Evolutionary conservation across 108 stramenopile species (phyloP), one percentile per base, ranked within the genome.

Genomic region (Bacterosira constricta): DNA sequence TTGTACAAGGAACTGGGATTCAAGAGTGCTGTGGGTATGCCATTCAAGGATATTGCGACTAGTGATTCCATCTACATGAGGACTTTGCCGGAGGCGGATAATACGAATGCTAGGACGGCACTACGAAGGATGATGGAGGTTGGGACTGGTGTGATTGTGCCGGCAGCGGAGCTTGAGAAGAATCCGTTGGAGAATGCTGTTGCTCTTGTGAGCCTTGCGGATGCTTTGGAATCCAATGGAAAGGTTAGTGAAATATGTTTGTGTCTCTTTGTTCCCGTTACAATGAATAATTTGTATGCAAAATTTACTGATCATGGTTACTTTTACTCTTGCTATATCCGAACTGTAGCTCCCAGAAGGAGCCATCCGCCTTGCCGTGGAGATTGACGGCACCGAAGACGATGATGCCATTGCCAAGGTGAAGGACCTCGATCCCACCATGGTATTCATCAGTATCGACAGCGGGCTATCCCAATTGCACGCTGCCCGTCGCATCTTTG

Each of bases 21-120:
- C 93, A 96, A 96, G 81, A 90, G 89, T 20, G 96, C 96, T 18
- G 94, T 97, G 39, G 96, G 96, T 29, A 96, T 98, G 97, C 97
- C 97, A 32, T 96, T 97, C 83, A 96, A 94, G 84, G 97, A 98
- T 79, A 92, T 98, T 75, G 96, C 96, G 38, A 98, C 97, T 7
- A 47, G 87, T 3, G 97, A 98, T 77, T 89, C 89, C 37, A 73
- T 98, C 36, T 92, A 92, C 53, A 84, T 93, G 81, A 63, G 85
- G 35, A 81, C 77, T 49, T 66, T 94, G 25, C 97, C 96, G 34
- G 61, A 93, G 4, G 66, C 66, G 21, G 79, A 87, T 44, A 89
- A 96, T 61, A 75, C 83, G 17, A 87, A 73, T 34, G 91, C 90
- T 13, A 86, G 96, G 37, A 89, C 89, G 8, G 81, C 92, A 12